Percentiles rank a stretch among this genome's conserved stretches.
phyloP scores from a whole-genome alignment of 805 yeast species.

The Kregervanrija pseudodelftensis region DNA sequence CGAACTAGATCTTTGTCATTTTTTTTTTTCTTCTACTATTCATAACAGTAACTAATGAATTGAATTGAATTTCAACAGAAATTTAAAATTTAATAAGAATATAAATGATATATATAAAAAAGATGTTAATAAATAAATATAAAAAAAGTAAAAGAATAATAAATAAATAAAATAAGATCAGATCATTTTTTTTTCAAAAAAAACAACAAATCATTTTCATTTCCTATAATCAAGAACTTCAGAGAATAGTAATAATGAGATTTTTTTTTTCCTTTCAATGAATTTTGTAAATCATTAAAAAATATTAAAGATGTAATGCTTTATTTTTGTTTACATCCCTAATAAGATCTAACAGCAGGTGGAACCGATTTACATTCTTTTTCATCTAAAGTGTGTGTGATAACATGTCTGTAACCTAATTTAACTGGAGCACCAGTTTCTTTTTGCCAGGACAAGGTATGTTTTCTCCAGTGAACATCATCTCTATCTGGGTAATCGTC shows the following conservation, averaged over 20 bases:
- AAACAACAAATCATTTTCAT: not conserved
- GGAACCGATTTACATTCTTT: conserved; percentile 93
- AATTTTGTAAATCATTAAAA: not conserved
- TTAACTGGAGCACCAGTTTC: conserved; percentile 61
- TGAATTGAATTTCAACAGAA: no score
- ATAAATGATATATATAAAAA: not conserved
- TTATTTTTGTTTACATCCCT: conserved; percentile 15
- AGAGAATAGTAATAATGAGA: conserved; percentile 1
- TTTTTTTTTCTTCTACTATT: no score
- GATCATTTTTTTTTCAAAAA: not conserved
- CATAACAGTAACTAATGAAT: no score
- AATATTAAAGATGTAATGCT: conserved; percentile 1
- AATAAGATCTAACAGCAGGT: conserved; percentile 93
- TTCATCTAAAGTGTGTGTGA: conserved; percentile 79
- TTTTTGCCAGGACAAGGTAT: conserved; percentile 87
- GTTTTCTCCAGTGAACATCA: conserved; percentile 97
- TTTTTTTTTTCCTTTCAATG: not conserved
- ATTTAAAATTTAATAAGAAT: not conserved
- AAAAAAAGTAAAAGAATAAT: not conserved
- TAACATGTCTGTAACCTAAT: conserved; percentile 82
- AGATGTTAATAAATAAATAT: not conserved
- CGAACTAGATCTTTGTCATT: no score
- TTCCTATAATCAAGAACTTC: not conserved
- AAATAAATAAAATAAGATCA: not conserved
- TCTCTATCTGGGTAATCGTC: conserved; percentile 96